Evolutionary conservation across 306 rosid genomes (phyloP), one percentile per base, ranked within the genome.

Genomic region (Acacia melanoxylon): DNA sequence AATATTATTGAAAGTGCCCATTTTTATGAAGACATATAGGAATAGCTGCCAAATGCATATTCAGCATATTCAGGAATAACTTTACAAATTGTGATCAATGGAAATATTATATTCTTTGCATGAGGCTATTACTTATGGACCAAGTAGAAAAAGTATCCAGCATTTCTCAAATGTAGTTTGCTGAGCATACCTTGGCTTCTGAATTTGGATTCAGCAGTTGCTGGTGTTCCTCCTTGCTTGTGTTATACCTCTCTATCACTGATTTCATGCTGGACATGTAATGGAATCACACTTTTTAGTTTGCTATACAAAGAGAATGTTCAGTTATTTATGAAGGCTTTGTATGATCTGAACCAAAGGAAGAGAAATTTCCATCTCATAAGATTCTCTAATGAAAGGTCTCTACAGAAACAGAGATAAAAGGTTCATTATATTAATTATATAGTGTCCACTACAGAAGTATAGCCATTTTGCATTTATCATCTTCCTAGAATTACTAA

Each of bases 251-350:
- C 74, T 92, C 94, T 33, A 89, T 79, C 78, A 86, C 59, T 66
- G 91, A 85, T 80, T 88, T 87, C 88, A 91, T 85, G 90, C 98
- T 92, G 94, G 45, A 65, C 73, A 80, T 70, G 80, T 67, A 74
- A 83, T 77, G 49, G 44, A 79, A 66, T 46, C 61, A 77, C 31
- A 48, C n/a, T 29, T 75, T 79, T 62, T 31, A 33, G 68, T 45
- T 52, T 19, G 45, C 74, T 80, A n/a, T 44, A 62, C 13, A 10
- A 16, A 49, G 35, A 31, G 35, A 41, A 54, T 61, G 54, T 31
- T 40, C 24, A 10, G 63, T 31, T 31, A 31, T 31, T 3, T 31
- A 31, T 29, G 33, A 29, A 29, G 33, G 33, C 33, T 29, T 29
- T 29, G 56, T 5, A 24, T 71, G 25, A 80, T 59, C 49, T 59